A percentile compares a stretch with the other conserved stretches of the same genome.
Evolutionary conservation across 2,329 filamentous ascomycete species (phyloP).

Genomic region (Verticillium longisporum): DNA sequence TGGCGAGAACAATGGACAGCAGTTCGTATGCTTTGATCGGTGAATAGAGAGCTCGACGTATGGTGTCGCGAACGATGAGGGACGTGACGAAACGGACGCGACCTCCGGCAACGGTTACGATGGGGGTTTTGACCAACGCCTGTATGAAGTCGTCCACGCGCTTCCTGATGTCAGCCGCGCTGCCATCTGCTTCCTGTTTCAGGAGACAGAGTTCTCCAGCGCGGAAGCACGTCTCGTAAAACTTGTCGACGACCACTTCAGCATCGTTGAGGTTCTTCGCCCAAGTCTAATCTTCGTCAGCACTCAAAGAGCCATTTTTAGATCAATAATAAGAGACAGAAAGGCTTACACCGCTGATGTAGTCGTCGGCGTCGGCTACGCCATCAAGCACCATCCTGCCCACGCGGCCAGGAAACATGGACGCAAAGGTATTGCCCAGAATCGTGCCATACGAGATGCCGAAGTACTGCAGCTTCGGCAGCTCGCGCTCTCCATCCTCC

Average conservation of each 20-base stretch:
- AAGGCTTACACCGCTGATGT: slow-evolving; percentile 20
- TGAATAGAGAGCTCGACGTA: slow-evolving; percentile 21
- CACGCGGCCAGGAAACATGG: slow-evolving; percentile 16
- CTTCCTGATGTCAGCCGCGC: slow-evolving; percentile 18
- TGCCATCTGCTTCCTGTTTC: slow-evolving; percentile 15
- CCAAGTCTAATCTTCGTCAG: slow-evolving; percentile 20
- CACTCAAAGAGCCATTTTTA: too few species aligned
- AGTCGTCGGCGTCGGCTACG: slow-evolving; percentile 29
- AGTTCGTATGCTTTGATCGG: slow-evolving; percentile 15
- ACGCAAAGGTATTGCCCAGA: slow-evolving; percentile 12
- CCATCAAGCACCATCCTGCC: slow-evolving; percentile 13
- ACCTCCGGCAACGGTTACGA: slow-evolving; percentile 14
- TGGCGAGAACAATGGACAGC: slow-evolving; percentile 13
- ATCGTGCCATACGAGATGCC: slow-evolving; percentile 36
- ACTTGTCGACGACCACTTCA: slow-evolving; percentile 22
- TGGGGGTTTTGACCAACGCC: slow-evolving; percentile 19
- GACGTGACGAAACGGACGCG: slow-evolving; percentile 20
- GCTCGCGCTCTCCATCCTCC: slow-evolving; percentile 29
- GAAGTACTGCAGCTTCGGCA: slow-evolving; percentile 42
- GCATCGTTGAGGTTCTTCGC: slow-evolving; percentile 28
- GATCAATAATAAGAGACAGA: background rate
- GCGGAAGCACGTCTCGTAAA: slow-evolving; percentile 28
- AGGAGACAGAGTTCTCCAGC: slow-evolving; percentile 22
- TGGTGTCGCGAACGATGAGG: slow-evolving; percentile 19
- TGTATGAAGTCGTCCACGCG: slow-evolving; percentile 24